Base-by-base conservation (phyloP, 2,329 filamentous ascomycete genomes). In the Beauveria sp. region DNA sequence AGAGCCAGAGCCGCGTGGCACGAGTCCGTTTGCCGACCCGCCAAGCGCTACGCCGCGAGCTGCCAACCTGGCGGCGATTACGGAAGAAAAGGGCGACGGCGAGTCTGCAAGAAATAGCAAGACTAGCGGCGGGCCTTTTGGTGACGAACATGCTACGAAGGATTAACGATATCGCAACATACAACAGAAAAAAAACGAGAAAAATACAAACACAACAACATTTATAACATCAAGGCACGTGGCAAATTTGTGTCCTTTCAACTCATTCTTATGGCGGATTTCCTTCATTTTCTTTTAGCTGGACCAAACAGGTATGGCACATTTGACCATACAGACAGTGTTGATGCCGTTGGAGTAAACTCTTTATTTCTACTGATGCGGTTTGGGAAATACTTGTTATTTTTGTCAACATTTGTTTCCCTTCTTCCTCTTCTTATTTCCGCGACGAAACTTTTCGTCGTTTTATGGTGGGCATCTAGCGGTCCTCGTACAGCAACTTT, bases 61-160 rank as follows among this genome's bases (percentile, higher is more conserved):
- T 14, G 76, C 75, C 14, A 81, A 76, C 50, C 74, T 87, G 14
- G 81, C 82, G 62, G 80, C 82, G 5, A 80, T 86, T 31, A 81
- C 81, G 24, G 82, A 85, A 40, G 69, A 70, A 55, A 64, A 75
- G 70, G 65, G 72, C 71, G 66, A 76, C 70, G 34, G 20, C 38
- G 58, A 60, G 18, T 76, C 74, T 53, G 74, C 70, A 63, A 74
- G 67, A 22, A 68, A 62, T 42, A 67, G 71, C 57, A 70, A 73
- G 42, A 73, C 70, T 18, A 38, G 34, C 34, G 70, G 67, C 62
- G 84, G 81, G 66, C 83, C 82, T 1, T 86, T 86, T 67, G 79
- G 81, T 22, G 83, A 86, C 65, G 80, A 84, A 67, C 77, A 86
- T 66, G 83, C 82, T 57, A 80, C 83, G 34, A 79, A 77, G 66